Percentiles rank a stretch among this genome's conserved stretches.
Evolutionary conservation across 768 basidiomycete species (phyloP).

Genomic region (Pleurotus pulmonarius): DNA sequence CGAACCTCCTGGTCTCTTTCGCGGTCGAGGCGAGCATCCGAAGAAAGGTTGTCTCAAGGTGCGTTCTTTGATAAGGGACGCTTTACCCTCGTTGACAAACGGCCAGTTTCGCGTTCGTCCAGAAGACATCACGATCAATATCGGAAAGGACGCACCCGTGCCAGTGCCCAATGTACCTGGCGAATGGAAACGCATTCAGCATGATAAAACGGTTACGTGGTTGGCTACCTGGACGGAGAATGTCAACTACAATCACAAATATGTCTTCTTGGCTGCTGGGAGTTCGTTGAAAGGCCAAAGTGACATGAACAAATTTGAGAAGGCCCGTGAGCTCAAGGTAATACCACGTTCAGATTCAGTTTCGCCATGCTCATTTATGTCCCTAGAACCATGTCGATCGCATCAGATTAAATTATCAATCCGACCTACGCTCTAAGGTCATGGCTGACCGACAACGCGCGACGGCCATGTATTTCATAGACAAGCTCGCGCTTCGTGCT

Average conservation of each 20-base stretch:
- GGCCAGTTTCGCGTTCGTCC: conserved; percentile 80
- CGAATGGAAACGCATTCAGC: conserved; percentile 81
- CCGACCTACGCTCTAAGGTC: conserved; percentile 82
- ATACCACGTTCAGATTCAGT: conserved; percentile 11
- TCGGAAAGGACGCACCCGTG: conserved; percentile 68
- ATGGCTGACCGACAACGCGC: conserved; percentile 96
- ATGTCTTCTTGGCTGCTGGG: conserved; percentile 97
- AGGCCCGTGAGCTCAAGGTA: conserved; percentile 94
- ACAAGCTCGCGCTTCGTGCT: conserved; percentile 93
- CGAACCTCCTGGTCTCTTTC: conserved; percentile 97
- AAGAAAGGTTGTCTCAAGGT: conserved; percentile 96
- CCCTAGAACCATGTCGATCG: conserved; percentile 82
- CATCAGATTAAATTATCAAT: conserved; percentile 85
- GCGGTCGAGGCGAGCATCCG: conserved; percentile 97
- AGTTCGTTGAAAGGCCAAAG: conserved; percentile 98
- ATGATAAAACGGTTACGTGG: conserved; percentile 98
- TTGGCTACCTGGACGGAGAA: conserved; percentile 99
- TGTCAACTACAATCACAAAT: conserved; percentile 92
- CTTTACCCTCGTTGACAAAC: background rate
- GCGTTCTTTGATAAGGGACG: conserved; percentile 14
- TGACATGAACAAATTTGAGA: conserved; percentile 97
- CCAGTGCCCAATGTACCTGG: conserved; percentile 93
- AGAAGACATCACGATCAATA: conserved; percentile 95
- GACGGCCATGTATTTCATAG: conserved; percentile 99
- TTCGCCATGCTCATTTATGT: conserved; percentile 3